Base-by-base conservation (phyloP, 805 yeast genomes). In the Starmerella ratchasimensis region DNA sequence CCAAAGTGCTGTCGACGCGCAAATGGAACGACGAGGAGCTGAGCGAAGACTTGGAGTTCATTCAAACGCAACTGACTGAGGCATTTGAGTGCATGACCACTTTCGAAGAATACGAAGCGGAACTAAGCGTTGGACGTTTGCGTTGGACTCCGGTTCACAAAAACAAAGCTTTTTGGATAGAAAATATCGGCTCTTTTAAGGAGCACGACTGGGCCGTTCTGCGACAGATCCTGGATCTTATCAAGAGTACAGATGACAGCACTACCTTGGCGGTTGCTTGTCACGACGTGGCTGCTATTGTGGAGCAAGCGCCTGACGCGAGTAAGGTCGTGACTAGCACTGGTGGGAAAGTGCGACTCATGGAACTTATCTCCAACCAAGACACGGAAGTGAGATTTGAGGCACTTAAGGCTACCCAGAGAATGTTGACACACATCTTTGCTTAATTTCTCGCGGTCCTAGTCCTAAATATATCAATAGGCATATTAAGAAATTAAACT, bases 11-110 rank as follows among this genome's bases (percentile, higher is more conserved):
- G 50, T 71, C 74, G 47, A 88, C 80, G 43, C 68, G 97, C 52
- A 90, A 90, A 60, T 86, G 94, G 77, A 79, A 93, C 5, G 98
- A 90, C 57, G 90, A 82, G 45, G 98, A 90, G 57, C 70, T 90
- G 50, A 71, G 80, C 33, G 64, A 63, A 15, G 96, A 84, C 56
- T 69, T 90, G 48, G 64, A 62, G 17, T 56, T 61, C 23, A 64
- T 90, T 46, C 62, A 67, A 41, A 72, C 66, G 25, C 63, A 65
- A n/a, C 68, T 88, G 46, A 74, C 73, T 45, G 79, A 74, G 21
- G 77, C 82, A 34, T 84, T 78, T 44, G 71, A 76, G 34, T 74
- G 72, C 48, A 71, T 90, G 64, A 78, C 96, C 4, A 83, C 94
- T 1, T 81, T 88, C 57, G 97, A 90, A 54, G 95, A 86, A 57